Base-by-base conservation (phyloP, 176 grass and related monocot genomes). In the Cymbopogon citratus region DNA sequence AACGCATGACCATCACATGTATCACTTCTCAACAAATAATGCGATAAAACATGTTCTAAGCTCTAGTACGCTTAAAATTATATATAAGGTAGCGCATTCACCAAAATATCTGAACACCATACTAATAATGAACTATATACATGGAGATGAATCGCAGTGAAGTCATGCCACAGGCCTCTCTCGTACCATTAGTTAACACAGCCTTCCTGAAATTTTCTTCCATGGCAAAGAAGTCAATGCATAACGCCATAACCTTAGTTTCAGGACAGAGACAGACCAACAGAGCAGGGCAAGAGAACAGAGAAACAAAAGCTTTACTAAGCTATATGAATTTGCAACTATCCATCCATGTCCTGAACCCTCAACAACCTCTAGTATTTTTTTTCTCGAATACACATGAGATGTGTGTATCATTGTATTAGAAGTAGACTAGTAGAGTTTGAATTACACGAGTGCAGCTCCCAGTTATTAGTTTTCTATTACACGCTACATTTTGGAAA, bases 201-300 rank as follows among this genome's bases (percentile, higher is more conserved):
- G 79, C 81, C 11, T 84, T 48, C 85, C 56, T 86, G 63, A 94
- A 91, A 45, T 87, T 86, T 24, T 84, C 40, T 5, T 79, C 80
- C 11, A 15, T 15, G 3, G 45, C 13, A 48, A 91, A 69, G 73
- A 94, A 94, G 1, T 76, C 84, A 3, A 94, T 48, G 76, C 92
- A 94, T 39, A 44, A 44, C 13, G 11, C 44, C n/a, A n/a, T n/a
- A n/a, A n/a, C n/a, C n/a, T n/a, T n/a, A 40, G 34, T 35, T 68
- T 39, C 28, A 39, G 34, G 9, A 89, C 9, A 68, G 9, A 68
- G 9, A n/a, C 14, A 48, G 45, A 48, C 45, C 45, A 16, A 48
- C 45, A 48, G 14, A 48, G 21, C 19, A 12, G 2, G 29, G 66
- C 18, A 39, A n/a, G 66, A n/a, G 34, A 39, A 68, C 33, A 21